Conservation (phyloP, 179 eudicot species). For the Actinidia arguta region DNA sequence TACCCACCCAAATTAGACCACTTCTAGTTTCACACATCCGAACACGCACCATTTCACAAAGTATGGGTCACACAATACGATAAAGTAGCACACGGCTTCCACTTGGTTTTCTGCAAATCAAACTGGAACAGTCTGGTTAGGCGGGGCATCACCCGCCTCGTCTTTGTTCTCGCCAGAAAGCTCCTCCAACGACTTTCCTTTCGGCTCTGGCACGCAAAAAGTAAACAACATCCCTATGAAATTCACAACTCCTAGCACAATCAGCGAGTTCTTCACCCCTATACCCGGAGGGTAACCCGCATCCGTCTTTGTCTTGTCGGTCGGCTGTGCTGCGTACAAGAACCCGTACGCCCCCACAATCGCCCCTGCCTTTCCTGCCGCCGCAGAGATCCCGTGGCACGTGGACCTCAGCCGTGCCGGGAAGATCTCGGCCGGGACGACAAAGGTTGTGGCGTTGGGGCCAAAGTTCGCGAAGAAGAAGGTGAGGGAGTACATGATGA, state of each 20-base stretch:
- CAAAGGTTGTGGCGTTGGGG: slow-evolving; percentile 47
- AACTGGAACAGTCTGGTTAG: slow-evolving; percentile 9
- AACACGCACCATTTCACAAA: too few species aligned
- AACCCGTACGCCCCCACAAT: slow-evolving; percentile 48
- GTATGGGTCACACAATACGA: too few species aligned
- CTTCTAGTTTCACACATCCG: too few species aligned
- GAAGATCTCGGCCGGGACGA: slow-evolving; percentile 50
- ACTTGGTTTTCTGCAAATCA: neutral
- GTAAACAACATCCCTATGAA: slow-evolving; percentile 36
- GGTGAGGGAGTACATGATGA: slow-evolving; percentile 39
- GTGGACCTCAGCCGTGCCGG: slow-evolving; percentile 50
- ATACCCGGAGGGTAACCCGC: slow-evolving; percentile 42
- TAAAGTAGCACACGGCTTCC: too few species aligned
- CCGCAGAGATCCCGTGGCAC: slow-evolving; percentile 50
- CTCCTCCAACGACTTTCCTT: slow-evolving; percentile 42
- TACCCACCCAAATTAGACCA: too few species aligned
- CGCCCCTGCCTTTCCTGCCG: slow-evolving; percentile 50
- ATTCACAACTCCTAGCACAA: slow-evolving; percentile 27
- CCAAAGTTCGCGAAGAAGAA: slow-evolving; percentile 54
- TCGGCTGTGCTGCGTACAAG: slow-evolving; percentile 34
- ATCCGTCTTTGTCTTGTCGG: slow-evolving; percentile 25
- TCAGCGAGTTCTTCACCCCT: slow-evolving; percentile 32
- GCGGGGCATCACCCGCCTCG: neutral
- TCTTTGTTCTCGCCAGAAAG: slow-evolving; percentile 28
- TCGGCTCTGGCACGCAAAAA: slow-evolving; percentile 44